Evolutionary conservation across 139 green algal genomes (phyloP), one percentile per base, ranked within the genome.

Genomic region (Coelastrella sp.): DNA sequence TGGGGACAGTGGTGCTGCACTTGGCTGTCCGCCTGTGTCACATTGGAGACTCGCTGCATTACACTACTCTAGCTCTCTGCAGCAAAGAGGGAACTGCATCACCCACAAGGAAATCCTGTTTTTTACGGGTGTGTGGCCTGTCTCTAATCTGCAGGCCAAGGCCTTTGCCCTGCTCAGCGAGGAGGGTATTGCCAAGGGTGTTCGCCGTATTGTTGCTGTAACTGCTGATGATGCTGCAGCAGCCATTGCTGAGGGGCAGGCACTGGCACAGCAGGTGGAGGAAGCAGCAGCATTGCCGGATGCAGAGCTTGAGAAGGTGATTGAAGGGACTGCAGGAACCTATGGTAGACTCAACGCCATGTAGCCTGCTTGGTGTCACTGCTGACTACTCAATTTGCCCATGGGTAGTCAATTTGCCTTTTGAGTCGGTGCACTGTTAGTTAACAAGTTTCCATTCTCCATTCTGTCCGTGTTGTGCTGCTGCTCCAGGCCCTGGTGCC

Each of bases 151-250:
- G 12, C n/a, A 95, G 63, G 98, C 98, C 12, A 86, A 91, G 35
- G 93, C 94, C 0, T 99, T 99, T 93, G 98, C 95, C 20, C 93
- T 99, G 58, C 72, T 99, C n/a, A 94, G 84, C 19, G 98, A 99
- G 93, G 98, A 99, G 92, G 98, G 96, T 84, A 98, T 99, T 70
- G 96, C 98, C 88, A 99, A 99, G 96, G 97, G 97, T 65, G 89
- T 98, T 57, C 94, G 98, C 49, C 96, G 98, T 66, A 96, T 99
- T 57, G 93, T 99, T 25, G 98, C 95, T 5, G 90, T 98, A 22
- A 99, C 98, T 8, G 93, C 91, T 12, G 87, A 68, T 15, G 95
- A 97, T 65, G 98, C 98, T 7, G 88, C 86, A 22, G 89, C 85
- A 25, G 97, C 98, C 59, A 95, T 98, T 20, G 91, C 87, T 11